phyloP scores from a whole-genome alignment of 1,284 basidiomycete species.

The Pascua sp. region DNA sequence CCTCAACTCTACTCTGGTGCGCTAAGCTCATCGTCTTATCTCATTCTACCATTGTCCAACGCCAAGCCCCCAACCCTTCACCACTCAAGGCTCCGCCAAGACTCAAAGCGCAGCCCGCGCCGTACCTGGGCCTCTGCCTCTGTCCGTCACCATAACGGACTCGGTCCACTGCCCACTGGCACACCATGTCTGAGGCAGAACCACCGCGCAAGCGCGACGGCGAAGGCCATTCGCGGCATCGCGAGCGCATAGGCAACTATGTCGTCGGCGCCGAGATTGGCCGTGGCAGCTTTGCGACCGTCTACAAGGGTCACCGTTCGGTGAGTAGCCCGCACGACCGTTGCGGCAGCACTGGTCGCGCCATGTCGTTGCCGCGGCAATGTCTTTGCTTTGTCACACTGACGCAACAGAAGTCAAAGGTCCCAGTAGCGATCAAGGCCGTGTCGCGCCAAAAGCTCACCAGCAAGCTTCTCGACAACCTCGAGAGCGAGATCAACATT shows the following conservation, averaged over 20 bases:
- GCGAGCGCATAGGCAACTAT: slow-evolving; percentile 53
- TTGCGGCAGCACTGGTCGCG: too few species aligned
- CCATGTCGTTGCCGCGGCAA: neutral
- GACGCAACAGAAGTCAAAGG: slow-evolving; percentile 61
- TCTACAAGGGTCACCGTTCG: slow-evolving; percentile 87
- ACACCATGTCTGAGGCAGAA: slow-evolving; percentile 15
- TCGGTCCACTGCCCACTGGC: neutral
- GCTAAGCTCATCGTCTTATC: too few species aligned
- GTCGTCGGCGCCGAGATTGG: slow-evolving; percentile 56
- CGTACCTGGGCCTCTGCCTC: too few species aligned
- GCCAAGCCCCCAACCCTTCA: too few species aligned
- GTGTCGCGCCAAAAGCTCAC: slow-evolving; percentile 85
- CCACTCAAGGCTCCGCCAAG: too few species aligned
- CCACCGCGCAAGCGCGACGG: slow-evolving; percentile 17
- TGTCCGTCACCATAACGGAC: too few species aligned
- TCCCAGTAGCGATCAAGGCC: slow-evolving; percentile 89
- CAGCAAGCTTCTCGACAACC: slow-evolving; percentile 89
- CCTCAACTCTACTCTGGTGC: too few species aligned
- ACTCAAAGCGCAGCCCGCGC: too few species aligned
- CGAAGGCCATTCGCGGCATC: slow-evolving; percentile 5
- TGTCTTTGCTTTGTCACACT: neutral
- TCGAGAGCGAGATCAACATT: slow-evolving; percentile 96
- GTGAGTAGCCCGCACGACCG: slow-evolving; percentile 53
- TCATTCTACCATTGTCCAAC: too few species aligned
- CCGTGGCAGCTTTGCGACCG: slow-evolving; percentile 88